Conservation (phyloP, 768 basidiomycete species). For the Pseudohyphozyma bogoriensis region DNA sequence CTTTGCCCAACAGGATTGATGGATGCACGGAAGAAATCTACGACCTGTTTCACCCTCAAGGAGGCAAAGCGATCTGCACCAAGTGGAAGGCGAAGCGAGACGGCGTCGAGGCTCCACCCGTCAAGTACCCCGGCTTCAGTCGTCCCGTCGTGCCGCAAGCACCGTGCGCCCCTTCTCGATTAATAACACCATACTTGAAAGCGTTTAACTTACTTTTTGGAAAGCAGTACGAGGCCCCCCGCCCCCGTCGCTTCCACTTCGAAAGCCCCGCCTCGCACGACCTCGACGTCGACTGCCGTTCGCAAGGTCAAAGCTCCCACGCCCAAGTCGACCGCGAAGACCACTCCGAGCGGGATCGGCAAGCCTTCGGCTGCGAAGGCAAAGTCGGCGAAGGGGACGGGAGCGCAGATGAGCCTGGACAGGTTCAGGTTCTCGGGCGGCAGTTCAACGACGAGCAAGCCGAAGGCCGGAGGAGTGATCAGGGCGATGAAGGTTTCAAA, state of each 20-base stretch:
- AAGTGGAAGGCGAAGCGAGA: no score
- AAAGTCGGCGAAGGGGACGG: not conserved
- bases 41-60: constrained; percentile 2
- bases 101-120: not conserved
- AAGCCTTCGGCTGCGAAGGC: not conserved
- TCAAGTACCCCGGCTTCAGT: not conserved
- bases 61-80: constrained; percentile 5
- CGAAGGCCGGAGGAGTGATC: constrained; percentile 18
- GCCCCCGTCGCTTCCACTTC: no score
- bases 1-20: constrained; percentile 5
- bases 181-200: no score
- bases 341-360: not conserved
- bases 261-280: no score
- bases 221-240: no score
- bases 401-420: not conserved
- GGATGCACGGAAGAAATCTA: constrained; percentile 1
- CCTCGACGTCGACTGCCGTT: no score
- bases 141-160: no score
- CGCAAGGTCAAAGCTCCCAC: not conserved
- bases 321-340: not conserved
- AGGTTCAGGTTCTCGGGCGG: not conserved
- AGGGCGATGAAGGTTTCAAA: constrained; percentile 17
- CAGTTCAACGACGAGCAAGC: not conserved
- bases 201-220: no score
- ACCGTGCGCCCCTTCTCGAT: no score